These are phyloP conservation scores for Miamiensis avidus DNA, from an alignment of 169 alveolate genomes.

Conservation along the genomic window DNA sequence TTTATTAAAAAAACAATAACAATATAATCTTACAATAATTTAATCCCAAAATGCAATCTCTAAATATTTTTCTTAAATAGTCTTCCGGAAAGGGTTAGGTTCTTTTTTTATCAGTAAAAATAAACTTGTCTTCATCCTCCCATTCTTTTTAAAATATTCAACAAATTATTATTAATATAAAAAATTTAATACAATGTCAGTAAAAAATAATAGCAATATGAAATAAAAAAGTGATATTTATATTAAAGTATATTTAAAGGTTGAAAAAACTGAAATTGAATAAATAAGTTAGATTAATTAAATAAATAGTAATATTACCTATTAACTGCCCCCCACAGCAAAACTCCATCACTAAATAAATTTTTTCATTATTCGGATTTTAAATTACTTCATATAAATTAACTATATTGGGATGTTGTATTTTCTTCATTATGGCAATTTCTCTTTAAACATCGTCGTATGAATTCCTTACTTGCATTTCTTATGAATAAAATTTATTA, in stretches of 20 bases:
- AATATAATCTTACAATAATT: not conserved
- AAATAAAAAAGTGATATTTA: not conserved
- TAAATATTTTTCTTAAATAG: conserved; percentile 13
- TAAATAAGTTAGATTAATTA: too few species aligned
- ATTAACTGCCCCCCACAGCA: not conserved
- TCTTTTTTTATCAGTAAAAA: not conserved
- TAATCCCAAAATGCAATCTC: conserved; percentile 10
- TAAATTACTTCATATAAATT: conserved; percentile 21
- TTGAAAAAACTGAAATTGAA: not conserved
- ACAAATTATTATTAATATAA: too few species aligned
- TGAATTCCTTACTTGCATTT: not conserved
- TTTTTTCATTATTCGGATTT: conserved; percentile 2
- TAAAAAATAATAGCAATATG: not conserved
- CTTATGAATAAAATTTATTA: not conserved
- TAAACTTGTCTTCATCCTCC: not conserved
- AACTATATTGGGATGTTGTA: conserved; percentile 14
- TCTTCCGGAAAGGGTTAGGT: not conserved
- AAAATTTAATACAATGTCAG: not conserved
- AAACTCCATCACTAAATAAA: conserved; percentile 21
- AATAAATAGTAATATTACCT: not conserved
- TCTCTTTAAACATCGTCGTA: not conserved
- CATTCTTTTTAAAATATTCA: not conserved
- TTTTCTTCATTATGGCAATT: conserved; percentile 11
- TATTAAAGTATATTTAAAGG: not conserved
- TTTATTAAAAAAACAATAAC: too few species aligned